phyloP scores from a whole-genome alignment of 352 stramenopile genomes.

The Elongisporangium prolatum region DNA sequence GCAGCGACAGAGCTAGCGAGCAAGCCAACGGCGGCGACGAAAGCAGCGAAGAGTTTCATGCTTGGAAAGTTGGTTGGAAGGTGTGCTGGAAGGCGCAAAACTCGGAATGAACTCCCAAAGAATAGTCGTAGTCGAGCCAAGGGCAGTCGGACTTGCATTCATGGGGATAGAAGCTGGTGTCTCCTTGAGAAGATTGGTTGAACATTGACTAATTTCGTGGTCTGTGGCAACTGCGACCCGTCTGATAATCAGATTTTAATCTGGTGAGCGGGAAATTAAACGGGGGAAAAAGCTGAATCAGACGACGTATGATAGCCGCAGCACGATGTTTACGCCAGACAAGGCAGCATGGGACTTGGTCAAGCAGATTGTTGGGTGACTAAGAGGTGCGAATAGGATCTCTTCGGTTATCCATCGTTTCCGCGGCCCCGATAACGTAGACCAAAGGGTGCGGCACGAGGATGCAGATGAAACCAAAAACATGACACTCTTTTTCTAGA shows the following conservation, averaged over 20 bases:
- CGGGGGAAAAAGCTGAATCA: neutral
- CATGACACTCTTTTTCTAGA: too few species aligned
- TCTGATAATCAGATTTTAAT: neutral
- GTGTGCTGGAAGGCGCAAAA: neutral
- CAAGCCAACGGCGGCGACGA: neutral
- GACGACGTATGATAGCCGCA: too few species aligned
- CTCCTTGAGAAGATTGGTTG: neutral
- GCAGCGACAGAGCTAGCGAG: neutral
- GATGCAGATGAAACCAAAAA: too few species aligned
- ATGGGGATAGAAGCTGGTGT: neutral
- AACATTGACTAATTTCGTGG: too few species aligned
- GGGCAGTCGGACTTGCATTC: neutral
- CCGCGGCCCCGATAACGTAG: neutral
- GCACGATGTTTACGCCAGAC: too few species aligned
- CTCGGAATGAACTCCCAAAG: neutral
- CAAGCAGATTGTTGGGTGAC: neutral
- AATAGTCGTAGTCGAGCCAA: too few species aligned
- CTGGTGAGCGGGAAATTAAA: neutral
- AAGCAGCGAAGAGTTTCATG: neutral
- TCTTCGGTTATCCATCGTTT: neutral
- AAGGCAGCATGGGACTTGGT: too few species aligned
- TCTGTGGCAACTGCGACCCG: neutral
- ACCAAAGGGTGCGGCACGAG: neutral
- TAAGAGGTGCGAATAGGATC: neutral
- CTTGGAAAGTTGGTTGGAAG: neutral